Base-by-base conservation (phyloP, 2,329 filamentous ascomycete genomes). In the Ceratocystiopsis sp. region DNA sequence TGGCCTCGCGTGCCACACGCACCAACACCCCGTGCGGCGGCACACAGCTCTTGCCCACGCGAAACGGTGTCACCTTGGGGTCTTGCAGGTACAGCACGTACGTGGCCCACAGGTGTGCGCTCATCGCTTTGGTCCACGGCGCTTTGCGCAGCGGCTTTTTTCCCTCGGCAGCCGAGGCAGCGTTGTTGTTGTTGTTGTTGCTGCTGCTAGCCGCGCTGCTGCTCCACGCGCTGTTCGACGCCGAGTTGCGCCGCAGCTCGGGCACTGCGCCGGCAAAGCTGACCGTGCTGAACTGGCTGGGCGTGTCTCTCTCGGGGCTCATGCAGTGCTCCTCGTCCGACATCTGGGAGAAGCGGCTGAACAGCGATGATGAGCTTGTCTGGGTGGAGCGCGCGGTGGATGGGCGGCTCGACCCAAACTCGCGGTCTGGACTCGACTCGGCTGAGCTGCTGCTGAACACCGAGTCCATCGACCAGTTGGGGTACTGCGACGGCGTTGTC, bases 61-160 rank as follows among this genome's bases (percentile, higher is more conserved):
- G 68, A 48, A 81, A 74, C 0, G 77, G 77, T 1, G 77, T 81
- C 3, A 80, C 74, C 40, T 73, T 75, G 38, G 77, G 75, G 50
- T 81, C 77, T 54, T 78, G 72, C 36, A 80, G 60, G 51, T 80
- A 81, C 42, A 76, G 61, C 45, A 71, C 60, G 53, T 79, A 81
- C 1, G 72, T 78, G 6, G 71, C 66, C 77, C 77, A 81, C 11
- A 81, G 58, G 51, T 81, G 77, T 13, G 70, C 62, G 58, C 66
- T 75, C 73, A 80, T 79, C 16, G 72, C 67, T 47, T 69, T 71
- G 5, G 75, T 78, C 77, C 77, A 80, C 0, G 66, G 68, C 1
- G 71, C 70, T 54, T 69, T 74, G 46, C 70, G 61, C 33, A 29
- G 25, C 25, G 25, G 2, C 25, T 29, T 29, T 10, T 29, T 29